A percentile compares a stretch with the other conserved stretches of the same genome.
Conservation (phyloP, 2,329 filamentous ascomycete species). For the Pseudocercospora macadamiae region DNA sequence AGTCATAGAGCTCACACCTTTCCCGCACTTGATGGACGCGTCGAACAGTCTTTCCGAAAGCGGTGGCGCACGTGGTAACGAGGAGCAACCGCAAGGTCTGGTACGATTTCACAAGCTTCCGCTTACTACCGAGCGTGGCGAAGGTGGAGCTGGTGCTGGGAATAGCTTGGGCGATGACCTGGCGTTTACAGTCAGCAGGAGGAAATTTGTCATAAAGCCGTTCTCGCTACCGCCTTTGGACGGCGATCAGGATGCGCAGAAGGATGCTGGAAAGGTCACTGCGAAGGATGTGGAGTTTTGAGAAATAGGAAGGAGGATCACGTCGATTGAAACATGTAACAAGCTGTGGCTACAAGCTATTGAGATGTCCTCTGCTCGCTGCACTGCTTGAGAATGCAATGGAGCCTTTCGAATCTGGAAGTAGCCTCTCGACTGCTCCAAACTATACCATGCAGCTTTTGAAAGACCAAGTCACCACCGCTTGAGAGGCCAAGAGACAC, state of each 20-base stretch:
- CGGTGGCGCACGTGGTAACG: slow-evolving; percentile 58
- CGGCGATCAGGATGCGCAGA: slow-evolving; percentile 68
- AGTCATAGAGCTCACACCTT: slow-evolving; percentile 80
- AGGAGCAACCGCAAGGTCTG: slow-evolving; percentile 83
- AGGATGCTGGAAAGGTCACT: slow-evolving; percentile 52
- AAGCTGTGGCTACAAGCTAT: too few species aligned
- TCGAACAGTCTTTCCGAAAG: slow-evolving; percentile 47
- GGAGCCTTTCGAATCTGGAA: too few species aligned
- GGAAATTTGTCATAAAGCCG: slow-evolving; percentile 81
- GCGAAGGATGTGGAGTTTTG: slow-evolving; percentile 78
- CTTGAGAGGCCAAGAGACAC: too few species aligned
- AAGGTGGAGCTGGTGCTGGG: slow-evolving; percentile 68
- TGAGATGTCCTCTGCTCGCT: too few species aligned
- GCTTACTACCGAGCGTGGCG: slow-evolving; percentile 84
- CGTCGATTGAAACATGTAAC: too few species aligned
- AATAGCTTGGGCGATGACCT: slow-evolving; percentile 75
- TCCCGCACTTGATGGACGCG: slow-evolving; percentile 62
- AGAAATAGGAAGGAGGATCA: slow-evolving; percentile 30
- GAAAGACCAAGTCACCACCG: too few species aligned
- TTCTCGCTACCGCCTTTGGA: slow-evolving; percentile 88
- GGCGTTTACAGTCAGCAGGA: slow-evolving; percentile 84
- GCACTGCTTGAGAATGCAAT: too few species aligned
- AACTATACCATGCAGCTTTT: too few species aligned
- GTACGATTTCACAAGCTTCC: slow-evolving; percentile 81
- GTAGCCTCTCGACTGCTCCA: too few species aligned